Conservation (phyloP, 2,329 filamentous ascomycete species). For the Apiospora rasikravindrae region DNA sequence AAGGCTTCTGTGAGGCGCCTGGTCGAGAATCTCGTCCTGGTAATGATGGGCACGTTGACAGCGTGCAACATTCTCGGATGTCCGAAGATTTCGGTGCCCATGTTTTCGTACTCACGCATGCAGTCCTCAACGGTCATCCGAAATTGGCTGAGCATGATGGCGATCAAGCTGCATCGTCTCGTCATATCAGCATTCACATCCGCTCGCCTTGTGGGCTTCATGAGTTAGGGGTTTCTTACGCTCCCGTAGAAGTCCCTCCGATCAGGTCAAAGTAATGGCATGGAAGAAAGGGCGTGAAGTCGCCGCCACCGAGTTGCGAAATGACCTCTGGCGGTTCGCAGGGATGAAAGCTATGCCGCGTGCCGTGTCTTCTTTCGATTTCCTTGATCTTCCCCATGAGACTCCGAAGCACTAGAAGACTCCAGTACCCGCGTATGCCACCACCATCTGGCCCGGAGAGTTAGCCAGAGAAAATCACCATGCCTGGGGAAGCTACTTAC, state of each 20-base stretch:
- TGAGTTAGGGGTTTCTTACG: constrained; percentile 16
- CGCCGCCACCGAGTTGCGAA: neutral
- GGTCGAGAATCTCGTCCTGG: constrained; percentile 23
- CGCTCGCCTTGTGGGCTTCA: neutral
- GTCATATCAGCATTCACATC: neutral
- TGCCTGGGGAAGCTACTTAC: neutral
- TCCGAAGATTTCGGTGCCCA: constrained; percentile 24
- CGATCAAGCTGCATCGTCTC: constrained; percentile 23
- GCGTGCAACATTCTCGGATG: constrained; percentile 20
- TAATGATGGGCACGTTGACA: constrained; percentile 17
- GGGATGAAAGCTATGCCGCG: neutral
- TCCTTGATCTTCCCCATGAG: neutral
- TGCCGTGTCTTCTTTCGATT: neutral
- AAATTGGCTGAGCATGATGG: constrained; percentile 26
- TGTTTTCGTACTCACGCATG: constrained; percentile 24
- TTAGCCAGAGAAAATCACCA: neutral
- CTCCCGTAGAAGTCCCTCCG: constrained; percentile 27
- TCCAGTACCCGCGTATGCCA: constrained; percentile 2
- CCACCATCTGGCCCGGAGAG: neutral
- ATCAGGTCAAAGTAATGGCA: constrained; percentile 29
- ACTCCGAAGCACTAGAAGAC: neutral
- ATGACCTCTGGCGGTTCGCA: neutral
- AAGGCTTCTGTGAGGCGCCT: constrained; percentile 20
- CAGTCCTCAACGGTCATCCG: constrained; percentile 29
- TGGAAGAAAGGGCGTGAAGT: constrained; percentile 24